Evolutionary conservation across 176 grass and related monocot species (phyloP), one percentile per base, ranked within the genome.

Genomic region (Microstegium vimineum): DNA sequence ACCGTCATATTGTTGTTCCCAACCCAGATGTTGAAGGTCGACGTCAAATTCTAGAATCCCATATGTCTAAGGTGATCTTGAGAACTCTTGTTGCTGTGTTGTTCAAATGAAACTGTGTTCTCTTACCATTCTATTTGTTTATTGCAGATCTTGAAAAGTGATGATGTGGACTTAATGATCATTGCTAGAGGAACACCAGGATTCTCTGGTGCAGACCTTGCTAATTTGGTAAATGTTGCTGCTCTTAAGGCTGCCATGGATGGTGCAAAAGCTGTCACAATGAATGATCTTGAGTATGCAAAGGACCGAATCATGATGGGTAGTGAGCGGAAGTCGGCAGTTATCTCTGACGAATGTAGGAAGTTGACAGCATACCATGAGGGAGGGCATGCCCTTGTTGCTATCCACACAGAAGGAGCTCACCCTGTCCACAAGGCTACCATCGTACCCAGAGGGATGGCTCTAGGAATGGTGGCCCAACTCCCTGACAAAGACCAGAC

Each of bases 301-400:
- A 99, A 96, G 81, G 97, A 99, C 85, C 63, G 89, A 57, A 96
- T 99, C 81, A 96, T 94, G 91, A 94, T 96, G 93, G 97, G 97
- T 22, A 95, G 93, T 17, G 97, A 99, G 77, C 80, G 97, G 56
- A 99, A 95, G 75, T 96, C 97, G 22, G 93, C 93, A 73, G 87
- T 99, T 66, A 92, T 96, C 62, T 95, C 93, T 56, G 91, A 91
- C 28, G 93, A 96, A 86, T 77, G 76, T 83, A 85, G 87, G 70
- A 96, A 86, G 56, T 68, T 99, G 77, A 96, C 93, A 8, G 97
- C 97, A 4, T 99, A 94, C 77, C 97, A 99, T 72, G 97, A 99
- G 74, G 93, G 93, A 52, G 97, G 97, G 32, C 97, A 99, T 87
- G 93, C 97, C 81, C 91, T 99, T 71, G 97, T 99, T 69, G 91